Conservation (phyloP, 164 flowering plant genomes). For the Buxus sempervirens region DNA sequence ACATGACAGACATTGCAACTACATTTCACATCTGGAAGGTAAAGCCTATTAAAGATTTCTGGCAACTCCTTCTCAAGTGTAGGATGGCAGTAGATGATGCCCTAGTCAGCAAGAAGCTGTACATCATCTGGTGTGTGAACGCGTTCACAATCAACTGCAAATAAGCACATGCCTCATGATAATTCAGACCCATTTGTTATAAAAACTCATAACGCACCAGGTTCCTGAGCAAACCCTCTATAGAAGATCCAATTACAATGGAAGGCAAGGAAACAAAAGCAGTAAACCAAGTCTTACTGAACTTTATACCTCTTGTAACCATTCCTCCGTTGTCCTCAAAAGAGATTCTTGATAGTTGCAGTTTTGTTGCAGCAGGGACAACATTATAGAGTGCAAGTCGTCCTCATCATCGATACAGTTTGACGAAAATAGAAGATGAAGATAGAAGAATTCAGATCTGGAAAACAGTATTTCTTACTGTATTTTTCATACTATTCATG, state of each 20-base stretch:
- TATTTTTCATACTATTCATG: no score
- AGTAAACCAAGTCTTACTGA: not conserved
- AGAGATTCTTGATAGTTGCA: not conserved
- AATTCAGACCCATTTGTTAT: not conserved
- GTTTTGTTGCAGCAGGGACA: not conserved
- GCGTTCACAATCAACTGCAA: not conserved
- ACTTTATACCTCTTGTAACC: not conserved
- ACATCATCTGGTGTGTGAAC: not conserved
- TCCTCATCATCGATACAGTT: not conserved
- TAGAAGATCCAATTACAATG: not conserved
- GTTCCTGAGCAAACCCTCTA: not conserved
- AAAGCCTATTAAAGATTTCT: not conserved
- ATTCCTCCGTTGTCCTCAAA: not conserved
- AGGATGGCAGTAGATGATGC: not conserved
- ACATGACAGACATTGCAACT: not conserved
- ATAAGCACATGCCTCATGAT: not conserved
- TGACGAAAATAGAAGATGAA: no score
- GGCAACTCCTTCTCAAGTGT: not conserved
- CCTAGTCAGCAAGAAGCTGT: not conserved
- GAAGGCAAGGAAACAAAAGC: not conserved
- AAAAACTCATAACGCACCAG: not conserved
- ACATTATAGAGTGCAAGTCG: not conserved
- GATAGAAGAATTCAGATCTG: no score
- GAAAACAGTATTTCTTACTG: no score
- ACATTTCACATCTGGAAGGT: not conserved